Percentiles rank a stretch among this genome's conserved stretches.
Evolutionary conservation across 495 filamentous ascomycete genomes (phyloP).

Genomic region (Talaromyces ruber): DNA sequence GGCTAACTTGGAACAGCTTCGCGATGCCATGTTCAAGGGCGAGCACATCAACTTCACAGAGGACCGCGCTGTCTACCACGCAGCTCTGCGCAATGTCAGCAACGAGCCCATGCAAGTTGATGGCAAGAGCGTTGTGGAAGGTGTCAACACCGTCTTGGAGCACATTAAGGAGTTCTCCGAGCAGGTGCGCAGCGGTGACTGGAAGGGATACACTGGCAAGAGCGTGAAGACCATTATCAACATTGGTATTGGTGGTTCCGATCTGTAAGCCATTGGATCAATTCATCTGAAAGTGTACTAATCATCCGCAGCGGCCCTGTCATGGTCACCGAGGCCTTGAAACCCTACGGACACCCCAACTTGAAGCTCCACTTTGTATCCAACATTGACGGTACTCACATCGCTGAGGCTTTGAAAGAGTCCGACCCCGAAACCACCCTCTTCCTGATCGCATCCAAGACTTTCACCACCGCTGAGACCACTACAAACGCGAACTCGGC

Average conservation of each 20-base stretch:
- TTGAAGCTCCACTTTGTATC: conserved; percentile 95
- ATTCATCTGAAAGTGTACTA: conserved; percentile 15
- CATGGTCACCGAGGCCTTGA: conserved; percentile 96
- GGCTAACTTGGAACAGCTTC: conserved; percentile 81
- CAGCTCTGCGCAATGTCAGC: conserved; percentile 79
- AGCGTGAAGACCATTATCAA: conserved; percentile 94
- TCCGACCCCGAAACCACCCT: conserved; percentile 95
- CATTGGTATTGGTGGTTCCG: conserved; percentile 95
- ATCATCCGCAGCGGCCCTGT: conserved; percentile 69
- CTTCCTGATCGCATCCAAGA: conserved; percentile 97
- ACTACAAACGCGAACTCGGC: conserved; percentile 93
- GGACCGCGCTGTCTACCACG: conserved; percentile 90
- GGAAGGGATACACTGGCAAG: conserved; percentile 99
- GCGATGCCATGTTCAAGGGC: conserved; percentile 93
- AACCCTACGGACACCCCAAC: conserved; percentile 79
- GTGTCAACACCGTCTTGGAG: conserved; percentile 79
- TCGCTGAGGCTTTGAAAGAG: conserved; percentile 81
- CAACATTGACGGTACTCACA: conserved; percentile 98
- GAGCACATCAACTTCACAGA: conserved; percentile 99
- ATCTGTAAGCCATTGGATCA: conserved; percentile 57
- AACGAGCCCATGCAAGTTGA: conserved; percentile 87
- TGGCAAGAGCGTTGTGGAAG: conserved; percentile 92
- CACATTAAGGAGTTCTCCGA: conserved; percentile 98
- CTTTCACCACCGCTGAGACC: conserved; percentile 97
- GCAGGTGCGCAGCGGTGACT: conserved; percentile 86